These are phyloP conservation scores for Saussurea involucrata DNA, from an alignment of 129 eudicot genomes.

Conservation along the genomic window DNA sequence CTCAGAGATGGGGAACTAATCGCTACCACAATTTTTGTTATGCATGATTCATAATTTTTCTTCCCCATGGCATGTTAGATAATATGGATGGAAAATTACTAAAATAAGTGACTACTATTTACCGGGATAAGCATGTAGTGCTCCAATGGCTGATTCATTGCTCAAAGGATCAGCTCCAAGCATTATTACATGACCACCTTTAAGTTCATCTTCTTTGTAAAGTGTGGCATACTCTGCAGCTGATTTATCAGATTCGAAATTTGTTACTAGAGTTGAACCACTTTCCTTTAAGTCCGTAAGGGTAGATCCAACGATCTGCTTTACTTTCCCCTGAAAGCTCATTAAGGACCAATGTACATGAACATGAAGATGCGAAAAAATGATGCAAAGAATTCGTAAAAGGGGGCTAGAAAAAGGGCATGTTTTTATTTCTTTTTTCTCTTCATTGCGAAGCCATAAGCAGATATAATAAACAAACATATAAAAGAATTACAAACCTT, in stretches of 20 bases:
- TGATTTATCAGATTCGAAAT: conserved; percentile 86
- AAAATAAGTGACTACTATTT: background rate
- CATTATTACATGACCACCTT: conserved; percentile 98
- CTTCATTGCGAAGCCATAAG: too few relatives aligned
- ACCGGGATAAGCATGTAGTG: conserved; percentile 96
- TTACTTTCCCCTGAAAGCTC: conserved; percentile 78
- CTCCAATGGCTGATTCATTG: conserved; percentile 74
- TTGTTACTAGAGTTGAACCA: conserved; percentile 60
- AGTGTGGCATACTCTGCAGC: conserved; percentile 82
- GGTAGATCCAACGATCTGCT: conserved; percentile 98
- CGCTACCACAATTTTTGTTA: background rate
- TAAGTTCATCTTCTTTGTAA: conserved; percentile 78
- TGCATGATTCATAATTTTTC: background rate
- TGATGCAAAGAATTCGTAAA: background rate
- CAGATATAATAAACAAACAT: background rate
- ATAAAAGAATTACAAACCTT: conserved; percentile 44
- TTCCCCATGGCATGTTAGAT: background rate
- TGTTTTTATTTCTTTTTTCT: too few relatives aligned
- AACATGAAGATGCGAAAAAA: background rate
- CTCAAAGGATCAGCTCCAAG: conserved; percentile 97
- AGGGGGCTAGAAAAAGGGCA: too few relatives aligned
- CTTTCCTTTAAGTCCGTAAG: conserved; percentile 70
- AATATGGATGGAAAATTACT: background rate
- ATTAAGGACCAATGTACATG: background rate
- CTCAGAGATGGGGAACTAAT: too few relatives aligned